These are phyloP conservation scores for Dorcoceras hygrometricum DNA, from an alignment of 257 asterid genomes.

Conservation along the genomic window DNA sequence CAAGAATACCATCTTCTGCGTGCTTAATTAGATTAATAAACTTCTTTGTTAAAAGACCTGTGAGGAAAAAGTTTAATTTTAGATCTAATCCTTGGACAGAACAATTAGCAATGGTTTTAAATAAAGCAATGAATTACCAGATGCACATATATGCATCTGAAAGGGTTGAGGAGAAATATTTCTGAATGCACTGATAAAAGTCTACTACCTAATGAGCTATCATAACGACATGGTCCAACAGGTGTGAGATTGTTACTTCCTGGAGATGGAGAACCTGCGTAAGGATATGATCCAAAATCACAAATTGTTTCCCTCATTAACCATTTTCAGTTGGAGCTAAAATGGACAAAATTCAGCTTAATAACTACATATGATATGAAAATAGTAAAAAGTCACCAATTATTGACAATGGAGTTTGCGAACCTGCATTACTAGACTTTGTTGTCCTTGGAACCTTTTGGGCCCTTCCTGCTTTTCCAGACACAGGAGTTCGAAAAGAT, in stretches of 20 bases:
- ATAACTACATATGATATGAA: slow-evolving; percentile 7
- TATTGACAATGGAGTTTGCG: slow-evolving; percentile 40
- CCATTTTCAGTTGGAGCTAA: too few species aligned
- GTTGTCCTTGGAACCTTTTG: background rate
- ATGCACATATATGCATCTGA: background rate
- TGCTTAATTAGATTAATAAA: slow-evolving; percentile 85
- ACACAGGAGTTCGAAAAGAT: slow-evolving; percentile 56
- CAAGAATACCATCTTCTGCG: slow-evolving; percentile 95
- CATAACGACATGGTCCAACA: slow-evolving; percentile 40
- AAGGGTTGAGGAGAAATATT: background rate
- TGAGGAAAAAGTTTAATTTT: slow-evolving; percentile 13
- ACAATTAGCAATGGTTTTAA: background rate
- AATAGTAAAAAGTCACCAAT: slow-evolving; percentile 52
- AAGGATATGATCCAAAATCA: slow-evolving; percentile 13
- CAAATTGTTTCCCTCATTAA: background rate
- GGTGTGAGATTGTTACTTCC: slow-evolving; percentile 38
- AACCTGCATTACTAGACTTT: background rate
- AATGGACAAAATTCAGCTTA: background rate
- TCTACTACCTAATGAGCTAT: slow-evolving; percentile 85
- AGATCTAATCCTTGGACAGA: slow-evolving; percentile 5
- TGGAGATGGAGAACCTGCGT: slow-evolving; percentile 89
- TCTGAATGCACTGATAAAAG: slow-evolving; percentile 13
- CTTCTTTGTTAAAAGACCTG: slow-evolving; percentile 94
- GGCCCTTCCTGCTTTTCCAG: slow-evolving; percentile 42
- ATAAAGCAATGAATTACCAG: background rate